Evolutionary conservation across 73 alveolate species (phyloP), one percentile per base, ranked within the genome.

Genomic region (Paramecium octaurelia): DNA sequence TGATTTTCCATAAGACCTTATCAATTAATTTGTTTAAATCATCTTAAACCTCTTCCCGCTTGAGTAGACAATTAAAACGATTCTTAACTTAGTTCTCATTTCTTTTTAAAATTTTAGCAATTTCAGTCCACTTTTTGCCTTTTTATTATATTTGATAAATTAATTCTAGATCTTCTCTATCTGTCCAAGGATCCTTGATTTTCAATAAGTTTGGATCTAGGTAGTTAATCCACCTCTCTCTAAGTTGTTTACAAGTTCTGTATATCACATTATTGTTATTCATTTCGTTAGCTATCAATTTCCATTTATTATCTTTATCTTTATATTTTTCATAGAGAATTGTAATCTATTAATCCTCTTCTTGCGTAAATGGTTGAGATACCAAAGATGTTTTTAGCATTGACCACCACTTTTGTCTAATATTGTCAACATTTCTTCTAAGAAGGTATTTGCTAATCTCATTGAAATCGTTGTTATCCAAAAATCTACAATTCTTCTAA

Each of bases 11-110:
- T 31, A 73, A 38, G 16, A 73, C n/a, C 50, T 73, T 73, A 73
- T 73, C 87, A 16, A 34, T 73, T 27, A 73, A 73, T 38, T 73
- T 36, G 16, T 36, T 36, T 34, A 73, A n/a, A 38, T 73, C 87
- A 34, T 73, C 34, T 43, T 73, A 27, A 16, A 73, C 46, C 2
- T 73, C 59, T 12, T 73, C 87, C 34, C 87, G 44, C 8, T 80
- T 80, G 7, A 80, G 44, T 5, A 80, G 44, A 46, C 64, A 42
- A 80, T 80, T 80, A 43, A 44, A 80, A 44, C 76, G 23, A 80
- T 80, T 80, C 23, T 80, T 80, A 21, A 80, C 91, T 44, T 80
- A 80, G n/a, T 80, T 80, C 34, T 80, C 91, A 80, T 80, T 80
- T 9, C 91, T 21, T 44, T 80, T 44, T 8, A 80, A 48, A 8